These are phyloP conservation scores for Venturiaceae sp. DNA, from an alignment of 2,329 filamentous ascomycete genomes.

Conservation along the genomic window DNA sequence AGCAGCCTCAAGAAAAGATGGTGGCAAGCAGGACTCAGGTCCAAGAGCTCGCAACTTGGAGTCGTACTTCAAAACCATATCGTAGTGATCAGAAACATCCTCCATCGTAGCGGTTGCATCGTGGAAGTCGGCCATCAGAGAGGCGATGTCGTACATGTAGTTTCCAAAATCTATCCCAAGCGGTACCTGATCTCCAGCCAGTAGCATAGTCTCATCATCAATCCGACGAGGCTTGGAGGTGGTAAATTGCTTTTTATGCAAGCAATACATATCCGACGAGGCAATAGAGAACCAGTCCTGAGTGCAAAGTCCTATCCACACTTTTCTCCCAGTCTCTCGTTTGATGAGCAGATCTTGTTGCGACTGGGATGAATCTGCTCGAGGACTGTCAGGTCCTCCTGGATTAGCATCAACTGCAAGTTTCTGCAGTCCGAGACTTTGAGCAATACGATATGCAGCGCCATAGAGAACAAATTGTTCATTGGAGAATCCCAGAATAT, in stretches of 20 bases:
- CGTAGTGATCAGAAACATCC: constrained; percentile 28
- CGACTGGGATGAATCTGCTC: constrained; percentile 7
- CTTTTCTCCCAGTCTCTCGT: constrained; percentile 26
- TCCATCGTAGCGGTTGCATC: constrained; percentile 25
- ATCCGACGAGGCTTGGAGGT: constrained; percentile 23
- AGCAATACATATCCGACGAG: constrained; percentile 27
- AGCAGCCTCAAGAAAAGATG: constrained; percentile 21
- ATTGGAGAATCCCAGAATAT: constrained; percentile 39
- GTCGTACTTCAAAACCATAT: constrained; percentile 30
- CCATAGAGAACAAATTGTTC: constrained; percentile 36
- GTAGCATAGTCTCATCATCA: constrained; percentile 24
- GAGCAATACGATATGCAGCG: constrained; percentile 36
- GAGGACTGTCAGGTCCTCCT: constrained; percentile 14
- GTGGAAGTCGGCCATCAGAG: constrained; percentile 27
- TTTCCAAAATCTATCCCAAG: constrained; percentile 23
- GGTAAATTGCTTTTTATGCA: constrained; percentile 26
- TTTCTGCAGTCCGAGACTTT: constrained; percentile 36
- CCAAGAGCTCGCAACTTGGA: constrained; percentile 24
- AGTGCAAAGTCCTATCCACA: constrained; percentile 28
- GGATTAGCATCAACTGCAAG: constrained; percentile 14
- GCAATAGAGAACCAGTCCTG: constrained; percentile 35
- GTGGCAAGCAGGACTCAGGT: constrained; percentile 23
- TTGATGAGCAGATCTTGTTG: not conserved
- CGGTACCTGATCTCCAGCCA: constrained; percentile 16
- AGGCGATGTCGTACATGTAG: constrained; percentile 27